A percentile compares a stretch with the other conserved stretches of the same genome.
Evolutionary conservation across 1,139 yeast genomes (phyloP).

Genomic region (Debaryomyces subglobosus): DNA sequence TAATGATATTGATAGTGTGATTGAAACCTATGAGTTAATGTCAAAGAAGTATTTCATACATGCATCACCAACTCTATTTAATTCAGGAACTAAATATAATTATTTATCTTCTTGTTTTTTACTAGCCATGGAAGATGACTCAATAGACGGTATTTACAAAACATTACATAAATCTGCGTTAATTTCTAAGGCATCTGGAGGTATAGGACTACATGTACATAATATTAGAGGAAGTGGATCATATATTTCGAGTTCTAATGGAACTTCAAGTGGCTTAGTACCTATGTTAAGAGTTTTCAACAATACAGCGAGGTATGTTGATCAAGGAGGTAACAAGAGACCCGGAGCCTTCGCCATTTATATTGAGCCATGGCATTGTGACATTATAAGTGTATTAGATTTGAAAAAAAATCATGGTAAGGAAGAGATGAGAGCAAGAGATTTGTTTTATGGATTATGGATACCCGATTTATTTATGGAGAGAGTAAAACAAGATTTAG

Average conservation of each 20-base stretch:
- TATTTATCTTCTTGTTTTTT: slow-evolving; percentile 78
- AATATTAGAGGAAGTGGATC: slow-evolving; percentile 86
- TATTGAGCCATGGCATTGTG: slow-evolving; percentile 92
- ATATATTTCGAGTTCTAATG: slow-evolving; percentile 86
- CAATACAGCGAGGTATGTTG: slow-evolving; percentile 90
- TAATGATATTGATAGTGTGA: slow-evolving; percentile 62
- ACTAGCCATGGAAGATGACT: slow-evolving; percentile 86
- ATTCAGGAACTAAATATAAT: slow-evolving; percentile 66
- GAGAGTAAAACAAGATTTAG: slow-evolving; percentile 75
- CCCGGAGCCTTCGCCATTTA: slow-evolving; percentile 93
- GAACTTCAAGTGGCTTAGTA: slow-evolving; percentile 84
- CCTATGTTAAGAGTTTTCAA: slow-evolving; percentile 91
- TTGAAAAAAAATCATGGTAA: slow-evolving; percentile 89
- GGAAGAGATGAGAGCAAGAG: slow-evolving; percentile 89
- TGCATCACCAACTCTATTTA: slow-evolving; percentile 87
- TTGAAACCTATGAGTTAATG: slow-evolving; percentile 84
- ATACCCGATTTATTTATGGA: slow-evolving; percentile 88
- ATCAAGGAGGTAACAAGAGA: slow-evolving; percentile 93
- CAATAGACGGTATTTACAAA: slow-evolving; percentile 87
- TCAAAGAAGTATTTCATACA: slow-evolving; percentile 82
- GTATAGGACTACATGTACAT: slow-evolving; percentile 84
- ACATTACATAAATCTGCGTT: slow-evolving; percentile 85
- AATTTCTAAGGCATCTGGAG: slow-evolving; percentile 90
- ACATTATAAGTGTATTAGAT: slow-evolving; percentile 79
- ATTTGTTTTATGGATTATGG: slow-evolving; percentile 90